These are phyloP conservation scores for Sanghuangporus baumii DNA, from an alignment of 1,284 basidiomycete species.

Conservation along the genomic window DNA sequence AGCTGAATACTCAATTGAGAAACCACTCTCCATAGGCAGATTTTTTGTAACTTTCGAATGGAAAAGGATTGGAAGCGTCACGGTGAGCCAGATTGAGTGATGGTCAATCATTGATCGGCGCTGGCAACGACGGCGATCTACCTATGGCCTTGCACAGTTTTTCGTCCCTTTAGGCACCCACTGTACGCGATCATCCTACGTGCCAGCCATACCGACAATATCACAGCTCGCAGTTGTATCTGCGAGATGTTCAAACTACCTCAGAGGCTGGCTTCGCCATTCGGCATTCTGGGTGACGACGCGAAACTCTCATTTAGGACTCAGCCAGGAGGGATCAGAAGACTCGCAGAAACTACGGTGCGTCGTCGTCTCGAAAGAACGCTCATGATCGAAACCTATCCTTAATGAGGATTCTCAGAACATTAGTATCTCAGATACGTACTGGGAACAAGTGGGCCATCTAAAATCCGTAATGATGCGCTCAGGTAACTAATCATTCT, in stretches of 20 bases:
- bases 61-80: background rate
- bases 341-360: slow-evolving; percentile 66
- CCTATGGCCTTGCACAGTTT: too few relatives aligned
- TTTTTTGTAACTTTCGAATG: background rate
- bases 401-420: slow-evolving; percentile 38
- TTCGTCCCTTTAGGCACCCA: background rate
- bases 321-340: slow-evolving; percentile 71
- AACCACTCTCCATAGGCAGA: background rate
- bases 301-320: slow-evolving; percentile 85
- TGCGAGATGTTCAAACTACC: slow-evolving; percentile 48
- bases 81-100: background rate
- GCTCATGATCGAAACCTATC: background rate
- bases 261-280: slow-evolving; percentile 65
- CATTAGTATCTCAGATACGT: slow-evolving; percentile 65
- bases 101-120: background rate
- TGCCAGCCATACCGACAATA: background rate
- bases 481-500: slow-evolving; percentile 14
- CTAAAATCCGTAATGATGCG: background rate
- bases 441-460: slow-evolving; percentile 76
- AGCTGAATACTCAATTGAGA: too few relatives aligned
- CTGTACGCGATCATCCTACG: background rate
- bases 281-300: slow-evolving; percentile 80
- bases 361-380: background rate
- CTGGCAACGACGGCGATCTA: background rate
- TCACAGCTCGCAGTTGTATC: background rate